A percentile compares a stretch with the other conserved stretches of the same genome.
phyloP scores from a whole-genome alignment of 257 asterid species.

The Craterostigma plantagineum region DNA sequence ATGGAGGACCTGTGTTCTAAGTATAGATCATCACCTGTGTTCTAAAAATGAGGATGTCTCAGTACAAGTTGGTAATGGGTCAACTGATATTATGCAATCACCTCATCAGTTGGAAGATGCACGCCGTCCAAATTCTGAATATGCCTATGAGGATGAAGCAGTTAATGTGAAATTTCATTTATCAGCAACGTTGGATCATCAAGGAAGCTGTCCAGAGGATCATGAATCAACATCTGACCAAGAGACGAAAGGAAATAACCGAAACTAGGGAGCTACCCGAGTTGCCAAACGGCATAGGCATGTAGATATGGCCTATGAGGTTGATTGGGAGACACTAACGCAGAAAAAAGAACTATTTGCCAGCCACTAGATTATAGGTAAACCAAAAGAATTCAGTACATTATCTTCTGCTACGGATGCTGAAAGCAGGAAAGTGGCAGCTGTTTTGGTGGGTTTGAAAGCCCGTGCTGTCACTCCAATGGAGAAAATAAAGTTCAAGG shows the following conservation, averaged over 20 bases:
- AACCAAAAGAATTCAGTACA: constrained; percentile 29
- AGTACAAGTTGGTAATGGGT: constrained; percentile 12
- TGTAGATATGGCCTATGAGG: constrained; percentile 97
- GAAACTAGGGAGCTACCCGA: constrained; percentile 55
- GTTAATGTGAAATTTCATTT: too few relatives aligned
- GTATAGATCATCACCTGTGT: constrained; percentile 18
- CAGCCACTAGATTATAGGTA: constrained; percentile 34
- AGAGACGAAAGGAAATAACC: constrained; percentile 28
- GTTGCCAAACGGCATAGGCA: constrained; percentile 60
- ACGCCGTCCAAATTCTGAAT: constrained; percentile 15
- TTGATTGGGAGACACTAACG: constrained; percentile 78
- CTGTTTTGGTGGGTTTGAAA: constrained; percentile 71
- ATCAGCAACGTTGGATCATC: too few relatives aligned
- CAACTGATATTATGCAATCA: constrained; percentile 14
- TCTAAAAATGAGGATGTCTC: constrained; percentile 16
- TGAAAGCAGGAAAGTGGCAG: constrained; percentile 69
- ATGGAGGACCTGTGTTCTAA: constrained; percentile 18
- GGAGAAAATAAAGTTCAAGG: constrained; percentile 83
- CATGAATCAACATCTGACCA: constrained; percentile 21
- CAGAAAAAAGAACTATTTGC: constrained; percentile 54
- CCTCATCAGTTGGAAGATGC: constrained; percentile 22
- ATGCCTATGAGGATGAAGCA: constrained; percentile 25
- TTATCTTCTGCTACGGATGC: constrained; percentile 25
- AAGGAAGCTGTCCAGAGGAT: too few relatives aligned
- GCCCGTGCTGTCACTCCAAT: constrained; percentile 76